Evolutionary conservation across 1,284 basidiomycete species (phyloP), one percentile per base, ranked within the genome.

Genomic region (Ceratobasidium sp.): DNA sequence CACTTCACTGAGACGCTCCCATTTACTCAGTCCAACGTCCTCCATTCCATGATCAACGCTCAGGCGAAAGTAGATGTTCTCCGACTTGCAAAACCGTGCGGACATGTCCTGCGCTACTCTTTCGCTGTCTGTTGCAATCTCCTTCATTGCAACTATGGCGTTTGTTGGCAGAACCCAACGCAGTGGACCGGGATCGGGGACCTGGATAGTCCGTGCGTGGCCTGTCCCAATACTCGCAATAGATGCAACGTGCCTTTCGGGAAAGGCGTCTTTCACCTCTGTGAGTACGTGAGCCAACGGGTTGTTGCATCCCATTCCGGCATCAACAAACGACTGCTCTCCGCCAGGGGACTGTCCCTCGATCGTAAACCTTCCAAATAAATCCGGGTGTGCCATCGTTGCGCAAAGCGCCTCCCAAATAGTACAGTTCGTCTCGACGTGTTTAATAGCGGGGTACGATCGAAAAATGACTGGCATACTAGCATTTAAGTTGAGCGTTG

Each of bases 141-240:
- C 43, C 35, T 29, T 29, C 27, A 68, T 53, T 1, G 35, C 52
- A 13, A 27, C 29, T 7, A 45, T 31, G 0, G 29, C 15, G 17
- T 1, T 57, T 22, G 43, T 25, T 40, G 35, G 65, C 27, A 43
- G 25, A 0, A 47, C 32, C 20, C 40, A 25, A 12, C 15, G 20
- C 17, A 42, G 45, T 22, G 22, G 53, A 12, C 10, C 43, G 1
- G 35, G 35, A 12, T 56, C 35, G 12, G 54, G 35, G 10, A 56
- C 43, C 1, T 27, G 38, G 20, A 68, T 53, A 3, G 43, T 35
- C 10, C 52, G 27, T 22, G 49, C 22, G 12, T 55, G 38, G 2
- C 65, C 65, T 15, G 32, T 40, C 8, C 65, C 65, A 10, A 68
- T 38, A 43, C 52, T 68, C 1, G 56, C 15, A 25, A 68, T 53